These are phyloP conservation scores for Nepenthes alata DNA, from an alignment of 179 eudicot genomes.

Conservation along the genomic window DNA sequence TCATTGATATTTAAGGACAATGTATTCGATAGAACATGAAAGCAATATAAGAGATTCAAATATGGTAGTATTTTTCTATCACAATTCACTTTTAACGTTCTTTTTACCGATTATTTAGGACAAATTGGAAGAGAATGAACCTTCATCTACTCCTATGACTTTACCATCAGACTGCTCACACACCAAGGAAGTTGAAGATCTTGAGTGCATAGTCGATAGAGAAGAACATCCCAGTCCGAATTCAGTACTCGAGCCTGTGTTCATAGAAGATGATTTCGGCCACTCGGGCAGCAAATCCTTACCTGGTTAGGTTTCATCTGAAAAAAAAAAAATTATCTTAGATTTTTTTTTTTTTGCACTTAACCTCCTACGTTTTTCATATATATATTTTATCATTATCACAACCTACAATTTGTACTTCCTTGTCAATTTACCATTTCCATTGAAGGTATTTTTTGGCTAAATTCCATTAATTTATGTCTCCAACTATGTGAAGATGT, in stretches of 20 bases:
- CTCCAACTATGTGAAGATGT: no score
- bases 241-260: slow-evolving; percentile 61
- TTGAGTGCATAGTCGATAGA: slow-evolving; percentile 26
- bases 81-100: background rate
- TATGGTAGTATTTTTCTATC: background rate
- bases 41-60: background rate
- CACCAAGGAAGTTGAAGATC: slow-evolving; percentile 24
- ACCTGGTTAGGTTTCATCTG: slow-evolving; percentile 14
- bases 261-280: slow-evolving; percentile 36
- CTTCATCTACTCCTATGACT: slow-evolving; percentile 14
- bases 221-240: slow-evolving; percentile 55
- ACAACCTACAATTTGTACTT: no score
- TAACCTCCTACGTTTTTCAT: no score
- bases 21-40: no score
- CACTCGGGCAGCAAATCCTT: slow-evolving; percentile 22
- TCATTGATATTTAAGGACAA: no score
- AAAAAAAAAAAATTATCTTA: background rate
- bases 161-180: slow-evolving; percentile 14
- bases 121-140: slow-evolving; percentile 11
- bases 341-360: no score
- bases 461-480: no score
- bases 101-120: slow-evolving; percentile 13
- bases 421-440: no score
- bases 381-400: no score
- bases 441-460: no score